phyloP scores from a whole-genome alignment of 306 rosid genomes.

The Comarum palustre region DNA sequence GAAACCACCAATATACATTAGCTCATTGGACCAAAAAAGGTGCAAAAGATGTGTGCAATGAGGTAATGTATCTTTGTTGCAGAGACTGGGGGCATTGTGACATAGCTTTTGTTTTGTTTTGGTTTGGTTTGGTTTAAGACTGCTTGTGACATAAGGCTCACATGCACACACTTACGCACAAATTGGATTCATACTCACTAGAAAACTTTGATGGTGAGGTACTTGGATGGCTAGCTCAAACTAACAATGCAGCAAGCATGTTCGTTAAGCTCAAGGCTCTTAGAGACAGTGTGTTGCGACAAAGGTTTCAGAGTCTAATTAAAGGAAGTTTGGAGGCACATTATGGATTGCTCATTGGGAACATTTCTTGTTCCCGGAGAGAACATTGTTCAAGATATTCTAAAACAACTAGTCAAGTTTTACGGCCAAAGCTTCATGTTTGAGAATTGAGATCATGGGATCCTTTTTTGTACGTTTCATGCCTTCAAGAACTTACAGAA shows the following conservation, averaged over 20 bases:
- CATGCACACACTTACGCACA: neutral
- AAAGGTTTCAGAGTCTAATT: no score
- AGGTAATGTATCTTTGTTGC: neutral
- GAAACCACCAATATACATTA: neutral
- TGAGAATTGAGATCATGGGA: neutral
- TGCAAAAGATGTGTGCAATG: neutral
- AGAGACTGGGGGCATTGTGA: neutral
- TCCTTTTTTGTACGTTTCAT: neutral
- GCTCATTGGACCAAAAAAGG: neutral
- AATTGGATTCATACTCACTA: neutral
- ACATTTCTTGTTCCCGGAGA: neutral
- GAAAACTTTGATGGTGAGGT: neutral
- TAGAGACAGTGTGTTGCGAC: no score
- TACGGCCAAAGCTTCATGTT: neutral
- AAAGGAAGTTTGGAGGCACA: no score
- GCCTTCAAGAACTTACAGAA: neutral
- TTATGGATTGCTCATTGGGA: neutral
- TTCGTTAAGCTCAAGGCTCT: neutral
- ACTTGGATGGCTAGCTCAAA: neutral
- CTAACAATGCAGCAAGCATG: neutral
- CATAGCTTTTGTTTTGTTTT: neutral
- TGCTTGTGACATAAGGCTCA: conserved; percentile 10
- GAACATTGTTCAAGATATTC: conserved; percentile 1
- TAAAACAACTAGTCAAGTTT: neutral
- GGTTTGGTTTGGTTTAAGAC: neutral